Evolutionary conservation across 495 filamentous ascomycete species (phyloP), one percentile per base, ranked within the genome.

Genomic region (Parmelia sp.): DNA sequence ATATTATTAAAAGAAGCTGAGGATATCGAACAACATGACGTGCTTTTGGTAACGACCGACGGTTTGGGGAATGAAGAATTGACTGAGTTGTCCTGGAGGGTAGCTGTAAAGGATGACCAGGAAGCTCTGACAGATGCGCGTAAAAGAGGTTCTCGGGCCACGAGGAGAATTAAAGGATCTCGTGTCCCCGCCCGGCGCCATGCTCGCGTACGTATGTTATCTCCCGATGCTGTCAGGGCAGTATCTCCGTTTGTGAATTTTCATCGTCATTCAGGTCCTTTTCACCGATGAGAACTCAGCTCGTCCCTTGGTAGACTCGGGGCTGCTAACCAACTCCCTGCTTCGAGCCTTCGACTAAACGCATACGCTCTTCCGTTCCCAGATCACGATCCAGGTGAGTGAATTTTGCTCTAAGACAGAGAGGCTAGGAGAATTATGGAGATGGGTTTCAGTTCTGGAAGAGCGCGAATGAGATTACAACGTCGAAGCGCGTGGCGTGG

Each of bases 81-180:
- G 21, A 17, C 5, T 31, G 23, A 58, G 19, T 7, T 37, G 56
- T 15, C 23, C 37, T 58, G 56, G 39, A 57, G 17, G 29, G 35
- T 29, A 57, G 55, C 29, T 21, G 29, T 35, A 29, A 15, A 35
- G 29, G 39, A 25, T 23, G 33, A 31, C 14, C 11, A 1, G 56
- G 25, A 23, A 58, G 33, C 19, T 39, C 23, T 58, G 19, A 39
- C 56, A 58, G n/a, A 23, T 58, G 33, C 56, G 56, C 56, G 33
- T 37, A n/a, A 9, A 58, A 37, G 56, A 37, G 33, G 56, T 58
- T 58, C 56, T 58, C 33, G 56, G 56, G 25, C 56, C 56, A 40
- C 23, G 56, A 37, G 56, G 56, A 58, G 56, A 58, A 58, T 58
- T 37, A 58, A 39, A 58, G 29, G 56, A 58, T 58, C 35, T 58